Percentiles rank a stretch among this genome's conserved stretches.
Evolutionary conservation across 768 basidiomycete species (phyloP).

Genomic region (Mycena indigotica): DNA sequence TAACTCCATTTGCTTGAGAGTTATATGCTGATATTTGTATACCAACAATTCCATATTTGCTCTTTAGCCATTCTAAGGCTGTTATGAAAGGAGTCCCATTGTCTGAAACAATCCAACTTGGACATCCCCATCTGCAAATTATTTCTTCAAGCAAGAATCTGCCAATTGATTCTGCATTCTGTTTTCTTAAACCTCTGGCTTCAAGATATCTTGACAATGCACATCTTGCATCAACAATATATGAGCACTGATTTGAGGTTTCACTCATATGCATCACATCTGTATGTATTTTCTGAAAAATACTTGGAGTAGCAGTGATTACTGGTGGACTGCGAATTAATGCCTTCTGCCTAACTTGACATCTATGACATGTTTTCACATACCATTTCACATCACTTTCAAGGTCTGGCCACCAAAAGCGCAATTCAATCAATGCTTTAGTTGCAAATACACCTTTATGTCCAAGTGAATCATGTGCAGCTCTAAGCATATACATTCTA

Average conservation of each 20-base stretch:
- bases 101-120: conserved; percentile 36
- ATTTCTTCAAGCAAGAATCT: conserved; percentile 31
- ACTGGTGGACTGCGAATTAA: conserved; percentile 31
- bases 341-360: conserved; percentile 29
- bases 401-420: conserved; percentile 29
- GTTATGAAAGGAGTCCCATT: conserved; percentile 34
- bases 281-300: conserved; percentile 32
- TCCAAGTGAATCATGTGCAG: conserved; percentile 22
- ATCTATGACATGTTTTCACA: conserved; percentile 33
- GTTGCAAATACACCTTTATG: conserved; percentile 19
- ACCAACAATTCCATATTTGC: conserved; percentile 37
- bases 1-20: conserved; percentile 40
- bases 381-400: conserved; percentile 33
- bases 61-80: conserved; percentile 19
- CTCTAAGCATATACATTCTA: conserved; percentile 6
- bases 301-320: conserved; percentile 24
- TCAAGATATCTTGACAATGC: conserved; percentile 26
- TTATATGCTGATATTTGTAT: conserved; percentile 47
- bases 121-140: conserved; percentile 39
- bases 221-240: conserved; percentile 29
- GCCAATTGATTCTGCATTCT: conserved; percentile 23
- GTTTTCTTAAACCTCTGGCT: conserved; percentile 18
- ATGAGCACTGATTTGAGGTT: conserved; percentile 19
- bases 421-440: background rate
- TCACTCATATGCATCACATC: conserved; percentile 33